These are phyloP conservation scores for Aphanomyces invadans DNA, from an alignment of 352 stramenopile species.

Conservation along the genomic window DNA sequence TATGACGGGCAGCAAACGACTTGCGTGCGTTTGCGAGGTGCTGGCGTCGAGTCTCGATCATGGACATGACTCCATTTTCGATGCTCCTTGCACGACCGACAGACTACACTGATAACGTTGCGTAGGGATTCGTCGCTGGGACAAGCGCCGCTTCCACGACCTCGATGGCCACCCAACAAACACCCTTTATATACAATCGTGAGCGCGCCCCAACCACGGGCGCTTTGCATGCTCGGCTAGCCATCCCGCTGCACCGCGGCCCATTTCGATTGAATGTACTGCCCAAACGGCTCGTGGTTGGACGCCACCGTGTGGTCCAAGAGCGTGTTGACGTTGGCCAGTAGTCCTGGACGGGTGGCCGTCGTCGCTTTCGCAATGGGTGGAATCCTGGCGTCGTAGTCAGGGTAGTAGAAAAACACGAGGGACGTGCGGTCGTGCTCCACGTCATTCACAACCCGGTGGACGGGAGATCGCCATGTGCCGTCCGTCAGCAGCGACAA, in stretches of 20 bases:
- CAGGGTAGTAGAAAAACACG: conserved; percentile 81
- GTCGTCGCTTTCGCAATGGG: conserved; percentile 26
- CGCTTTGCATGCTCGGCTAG: no score
- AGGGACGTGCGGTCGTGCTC: conserved; percentile 63
- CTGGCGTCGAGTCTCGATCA: no score
- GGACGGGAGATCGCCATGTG: conserved; percentile 57
- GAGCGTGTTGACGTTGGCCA: conserved; percentile 59
- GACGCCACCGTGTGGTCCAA: conserved; percentile 56
- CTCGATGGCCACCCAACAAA: no score
- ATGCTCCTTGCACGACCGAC: no score
- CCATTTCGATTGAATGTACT: conserved; percentile 82
- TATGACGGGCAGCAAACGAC: no score
- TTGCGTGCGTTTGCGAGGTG: no score
- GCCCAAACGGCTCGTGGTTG: conserved; percentile 50
- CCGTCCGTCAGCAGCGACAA: conserved; percentile 62
- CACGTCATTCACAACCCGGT: conserved; percentile 63
- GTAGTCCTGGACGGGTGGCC: conserved; percentile 39
- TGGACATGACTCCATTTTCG: no score
- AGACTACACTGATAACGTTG: no score
- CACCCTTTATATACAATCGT: no score
- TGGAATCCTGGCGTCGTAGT: conserved; percentile 67
- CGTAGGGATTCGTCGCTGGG: no score
- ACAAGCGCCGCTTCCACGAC: no score
- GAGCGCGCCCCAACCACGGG: no score
- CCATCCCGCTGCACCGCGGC: conserved; percentile 64